A percentile compares a stretch with the other conserved stretches of the same genome.
These are phyloP conservation scores for Angomonas ambiguus DNA, from an alignment of 208 protist genomes.

Conservation along the genomic window DNA sequence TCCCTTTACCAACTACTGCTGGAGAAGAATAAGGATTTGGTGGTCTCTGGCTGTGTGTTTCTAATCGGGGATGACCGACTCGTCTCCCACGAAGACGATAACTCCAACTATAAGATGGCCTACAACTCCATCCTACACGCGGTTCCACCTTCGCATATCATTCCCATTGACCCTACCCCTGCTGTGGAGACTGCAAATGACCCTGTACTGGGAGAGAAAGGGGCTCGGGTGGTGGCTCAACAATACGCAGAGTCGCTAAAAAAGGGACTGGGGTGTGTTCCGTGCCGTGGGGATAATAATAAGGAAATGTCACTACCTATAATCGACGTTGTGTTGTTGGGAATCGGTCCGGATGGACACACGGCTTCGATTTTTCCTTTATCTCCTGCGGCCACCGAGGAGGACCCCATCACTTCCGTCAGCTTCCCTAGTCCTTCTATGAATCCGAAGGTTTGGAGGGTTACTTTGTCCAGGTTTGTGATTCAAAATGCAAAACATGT, in stretches of 20 bases:
- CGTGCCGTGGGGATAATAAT: constrained; percentile 5
- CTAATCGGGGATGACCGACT: constrained; percentile 76
- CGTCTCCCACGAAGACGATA: constrained; percentile 31
- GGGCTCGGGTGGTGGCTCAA: constrained; percentile 34
- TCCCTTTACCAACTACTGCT: constrained; percentile 46
- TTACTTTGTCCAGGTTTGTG: constrained; percentile 56
- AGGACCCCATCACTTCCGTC: constrained; percentile 29
- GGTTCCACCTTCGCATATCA: constrained; percentile 36
- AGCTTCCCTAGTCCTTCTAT: constrained; percentile 69
- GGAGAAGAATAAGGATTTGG: constrained; percentile 29
- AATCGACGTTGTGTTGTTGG: constrained; percentile 74
- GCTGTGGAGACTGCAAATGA: constrained; percentile 27
- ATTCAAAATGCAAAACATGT: constrained; percentile 67
- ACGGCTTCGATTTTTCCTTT: constrained; percentile 80
- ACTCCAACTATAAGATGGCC: constrained; percentile 72
- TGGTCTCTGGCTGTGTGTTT: constrained; percentile 42
- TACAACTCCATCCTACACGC: constrained; percentile 43
- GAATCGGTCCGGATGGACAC: constrained; percentile 78
- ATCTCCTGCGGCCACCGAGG: constrained; percentile 43
- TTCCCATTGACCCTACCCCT: constrained; percentile 31
- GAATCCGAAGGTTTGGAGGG: constrained; percentile 77
- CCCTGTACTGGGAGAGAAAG: constrained; percentile 21
- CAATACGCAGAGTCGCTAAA: constrained; percentile 31
- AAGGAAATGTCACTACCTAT: constrained; percentile 26
- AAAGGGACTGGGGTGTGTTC: constrained; percentile 21